These are phyloP conservation scores for Geosiphon pyriformis DNA, from an alignment of 192 early-diverging fungal species.

Conservation along the genomic window DNA sequence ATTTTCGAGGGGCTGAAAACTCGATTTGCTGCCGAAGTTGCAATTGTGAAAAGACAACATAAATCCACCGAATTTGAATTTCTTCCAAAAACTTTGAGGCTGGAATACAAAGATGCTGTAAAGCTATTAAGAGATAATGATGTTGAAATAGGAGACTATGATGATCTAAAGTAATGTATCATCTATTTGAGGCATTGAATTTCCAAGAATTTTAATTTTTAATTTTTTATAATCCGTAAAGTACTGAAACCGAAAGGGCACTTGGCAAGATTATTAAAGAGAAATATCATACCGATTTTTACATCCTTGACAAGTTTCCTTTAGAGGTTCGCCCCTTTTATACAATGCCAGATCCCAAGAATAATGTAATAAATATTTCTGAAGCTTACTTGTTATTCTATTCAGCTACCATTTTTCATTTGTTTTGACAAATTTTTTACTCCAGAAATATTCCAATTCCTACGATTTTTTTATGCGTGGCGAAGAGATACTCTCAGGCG, in stretches of 20 bases:
- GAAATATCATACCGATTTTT: slow-evolving; percentile 97
- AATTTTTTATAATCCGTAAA: slow-evolving; percentile 10
- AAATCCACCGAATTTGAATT: slow-evolving; percentile 89
- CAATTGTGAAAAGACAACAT: slow-evolving; percentile 80
- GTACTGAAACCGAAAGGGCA: slow-evolving; percentile 77
- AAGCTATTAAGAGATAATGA: slow-evolving; percentile 82
- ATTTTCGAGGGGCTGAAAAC: slow-evolving; percentile 87
- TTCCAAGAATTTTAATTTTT: neutral
- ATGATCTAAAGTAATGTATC: slow-evolving; percentile 68
- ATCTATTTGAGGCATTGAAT: slow-evolving; percentile 21
- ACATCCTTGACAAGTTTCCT: slow-evolving; percentile 99
- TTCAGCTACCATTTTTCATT: slow-evolving; percentile 15
- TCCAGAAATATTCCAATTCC: slow-evolving; percentile 90
- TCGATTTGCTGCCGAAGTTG: slow-evolving; percentile 79
- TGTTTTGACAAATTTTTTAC: slow-evolving; percentile 19
- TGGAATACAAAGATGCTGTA: slow-evolving; percentile 88
- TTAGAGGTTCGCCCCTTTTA: slow-evolving; percentile 93
- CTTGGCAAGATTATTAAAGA: slow-evolving; percentile 86
- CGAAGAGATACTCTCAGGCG: slow-evolving; percentile 97
- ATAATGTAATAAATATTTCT: slow-evolving; percentile 41
- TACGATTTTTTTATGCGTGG: slow-evolving; percentile 99
- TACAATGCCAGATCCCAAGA: slow-evolving; percentile 95
- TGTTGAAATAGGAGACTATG: slow-evolving; percentile 86
- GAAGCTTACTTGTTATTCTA: slow-evolving; percentile 12
- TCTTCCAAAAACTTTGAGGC: slow-evolving; percentile 71